Base-by-base conservation (phyloP, 805 yeast genomes). In the Wickerhamiella alocasiicola region DNA sequence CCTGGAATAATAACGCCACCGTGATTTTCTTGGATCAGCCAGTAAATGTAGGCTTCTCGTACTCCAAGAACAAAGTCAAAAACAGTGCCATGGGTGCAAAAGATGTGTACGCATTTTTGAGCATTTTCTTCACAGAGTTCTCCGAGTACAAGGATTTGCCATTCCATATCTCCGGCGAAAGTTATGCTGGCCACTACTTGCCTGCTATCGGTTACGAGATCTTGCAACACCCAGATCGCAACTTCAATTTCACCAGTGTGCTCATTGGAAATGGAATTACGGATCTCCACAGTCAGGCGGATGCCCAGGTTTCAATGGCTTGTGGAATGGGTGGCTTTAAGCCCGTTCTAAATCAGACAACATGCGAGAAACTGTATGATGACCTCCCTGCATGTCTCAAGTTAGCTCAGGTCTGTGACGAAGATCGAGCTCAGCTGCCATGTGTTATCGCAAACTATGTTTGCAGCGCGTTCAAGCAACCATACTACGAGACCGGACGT, bases 1-100 rank as follows among this genome's bases (percentile, higher is more conserved):
- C 95, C 2, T 88, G 98, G 98, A 88, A 85, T 63, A 66, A 71
- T 54, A 87, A 87, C 59, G 96, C 98, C 27, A 74, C 91, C 16
- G 85, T 88, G 28, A 81, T 91, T 49, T 88, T 81, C 67, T 68
- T 88, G 46, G 97, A 88, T 60, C 96, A 88, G 63, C 98, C 97
- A 9, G 84, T 87, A 41, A 83, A 83, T 46, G 95, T 84, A 27
- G 98, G 97, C 25, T 88, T 75, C 65, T 85, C 96, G 0, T 85
- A 88, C 63, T 81, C 49, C 30, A 36, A 37, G 21, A n/a, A 47
- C 31, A 45, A 46, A 16, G 54, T 50, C n/a, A 31, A 28, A 15
- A 41, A 42, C 24, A 37, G 50, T 9, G 35, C 42, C 2, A 94
- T 28, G 61, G 96, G 96, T 27, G 95, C 84, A 36, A 72, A 76